These are phyloP conservation scores for Syzygium aromaticum DNA, from an alignment of 345 rosid genomes.

Conservation along the genomic window DNA sequence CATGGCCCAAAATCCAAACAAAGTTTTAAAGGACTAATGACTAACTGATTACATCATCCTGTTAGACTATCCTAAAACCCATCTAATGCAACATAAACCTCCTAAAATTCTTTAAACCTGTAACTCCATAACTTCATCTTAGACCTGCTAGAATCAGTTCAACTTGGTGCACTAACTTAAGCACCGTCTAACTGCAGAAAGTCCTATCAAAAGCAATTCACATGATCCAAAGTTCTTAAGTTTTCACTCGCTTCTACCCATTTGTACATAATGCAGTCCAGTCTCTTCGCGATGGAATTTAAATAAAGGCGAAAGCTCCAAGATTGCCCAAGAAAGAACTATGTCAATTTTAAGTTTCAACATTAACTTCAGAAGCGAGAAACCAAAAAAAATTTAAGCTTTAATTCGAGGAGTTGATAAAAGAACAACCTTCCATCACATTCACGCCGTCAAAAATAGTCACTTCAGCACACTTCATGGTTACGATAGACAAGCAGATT, in stretches of 20 bases:
- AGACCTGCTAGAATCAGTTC: not conserved
- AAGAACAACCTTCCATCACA: not conserved
- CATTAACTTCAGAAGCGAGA: not conserved
- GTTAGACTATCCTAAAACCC: not conserved
- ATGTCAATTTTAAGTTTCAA: not conserved
- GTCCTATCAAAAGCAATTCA: not conserved
- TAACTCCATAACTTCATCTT: not conserved
- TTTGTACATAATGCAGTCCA: not conserved
- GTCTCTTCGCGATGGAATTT: not conserved
- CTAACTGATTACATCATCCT: not conserved
- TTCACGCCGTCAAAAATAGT: not conserved
- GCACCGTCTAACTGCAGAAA: not conserved
- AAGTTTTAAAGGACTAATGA: not conserved
- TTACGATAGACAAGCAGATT: not conserved
- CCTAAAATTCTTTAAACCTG: not conserved
- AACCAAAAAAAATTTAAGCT: not conserved
- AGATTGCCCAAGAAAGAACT: not conserved
- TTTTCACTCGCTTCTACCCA: not conserved
- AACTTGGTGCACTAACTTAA: not conserved
- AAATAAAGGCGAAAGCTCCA: not conserved
- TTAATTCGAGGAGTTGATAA: not conserved
- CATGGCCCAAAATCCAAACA: not conserved
- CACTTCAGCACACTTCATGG: not conserved
- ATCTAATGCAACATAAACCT: not conserved
- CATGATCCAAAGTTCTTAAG: not conserved